phyloP scores from a whole-genome alignment of 2,329 filamentous ascomycete species.

The Neocatenulostroma microsporum region DNA sequence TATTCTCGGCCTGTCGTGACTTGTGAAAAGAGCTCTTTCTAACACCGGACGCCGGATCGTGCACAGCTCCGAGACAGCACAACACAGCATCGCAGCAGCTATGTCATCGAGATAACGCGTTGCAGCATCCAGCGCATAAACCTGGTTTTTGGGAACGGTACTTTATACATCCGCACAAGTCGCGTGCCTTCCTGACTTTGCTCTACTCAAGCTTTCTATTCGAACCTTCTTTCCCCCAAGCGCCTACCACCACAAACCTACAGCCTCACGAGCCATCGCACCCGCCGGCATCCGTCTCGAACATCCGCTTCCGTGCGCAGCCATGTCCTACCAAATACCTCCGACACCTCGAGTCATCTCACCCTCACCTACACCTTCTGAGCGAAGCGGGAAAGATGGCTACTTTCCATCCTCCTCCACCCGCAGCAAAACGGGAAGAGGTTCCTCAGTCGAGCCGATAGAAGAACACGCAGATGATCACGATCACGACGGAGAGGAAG shows the following conservation, averaged over 20 bases:
- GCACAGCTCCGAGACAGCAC: too few species aligned
- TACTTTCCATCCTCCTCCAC: conserved; percentile 70
- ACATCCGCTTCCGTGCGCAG: too few species aligned
- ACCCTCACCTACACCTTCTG: conserved; percentile 69
- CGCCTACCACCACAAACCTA: too few species aligned
- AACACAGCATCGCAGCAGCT: background rate
- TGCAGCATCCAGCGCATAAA: conserved; percentile 8
- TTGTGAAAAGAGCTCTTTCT: too few species aligned
- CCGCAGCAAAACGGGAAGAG: conserved; percentile 40
- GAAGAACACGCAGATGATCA: conserved; percentile 45
- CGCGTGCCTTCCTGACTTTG: too few species aligned
- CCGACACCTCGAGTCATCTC: conserved; percentile 81
- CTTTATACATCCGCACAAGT: too few species aligned
- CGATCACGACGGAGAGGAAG: conserved; percentile 8
- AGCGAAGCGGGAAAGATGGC: conserved; percentile 47
- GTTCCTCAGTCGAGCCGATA: conserved; percentile 53
- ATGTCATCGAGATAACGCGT: conserved; percentile 13
- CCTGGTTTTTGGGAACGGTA: conserved; percentile 10
- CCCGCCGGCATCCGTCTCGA: too few species aligned
- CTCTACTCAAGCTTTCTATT: too few species aligned
- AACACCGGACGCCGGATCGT: too few species aligned
- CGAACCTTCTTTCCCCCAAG: too few species aligned
- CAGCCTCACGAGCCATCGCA: too few species aligned
- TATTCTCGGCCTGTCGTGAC: too few species aligned
- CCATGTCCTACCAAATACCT: conserved; percentile 61